Conservation (phyloP, 2,329 filamentous ascomycete species). For the Zasmidium citrigriseum region DNA sequence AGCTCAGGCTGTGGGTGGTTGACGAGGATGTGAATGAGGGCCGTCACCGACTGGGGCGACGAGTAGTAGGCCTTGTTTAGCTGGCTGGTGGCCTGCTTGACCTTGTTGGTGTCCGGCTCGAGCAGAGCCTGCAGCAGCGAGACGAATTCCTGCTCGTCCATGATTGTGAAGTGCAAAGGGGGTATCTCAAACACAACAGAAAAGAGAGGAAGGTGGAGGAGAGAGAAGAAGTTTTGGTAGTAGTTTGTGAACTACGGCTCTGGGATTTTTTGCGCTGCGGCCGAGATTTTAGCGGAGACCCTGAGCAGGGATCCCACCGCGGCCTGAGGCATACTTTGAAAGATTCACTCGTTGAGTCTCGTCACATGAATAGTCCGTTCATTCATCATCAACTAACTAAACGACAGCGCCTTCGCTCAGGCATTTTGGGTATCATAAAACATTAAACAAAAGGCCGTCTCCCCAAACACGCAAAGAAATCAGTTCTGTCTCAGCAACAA, state of each 20-base stretch:
- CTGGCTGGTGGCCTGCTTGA: conserved; percentile 78
- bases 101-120: conserved; percentile 79
- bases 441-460: neutral
- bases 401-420: neutral
- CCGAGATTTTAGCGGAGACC: neutral
- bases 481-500: conserved; percentile 47
- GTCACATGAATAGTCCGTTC: neutral
- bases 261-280: neutral
- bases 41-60: conserved; percentile 77
- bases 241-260: neutral
- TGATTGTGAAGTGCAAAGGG: conserved; percentile 38
- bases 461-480: neutral
- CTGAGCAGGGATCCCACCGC: no score
- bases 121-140: conserved; percentile 84
- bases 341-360: neutral
- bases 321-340: neutral
- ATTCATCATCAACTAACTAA: neutral
- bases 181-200: conserved; percentile 6
- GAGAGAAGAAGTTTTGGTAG: conserved; percentile 5
- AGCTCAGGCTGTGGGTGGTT: conserved; percentile 71
- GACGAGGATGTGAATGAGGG: conserved; percentile 84
- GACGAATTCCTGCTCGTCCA: conserved; percentile 83
- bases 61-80: conserved; percentile 94
- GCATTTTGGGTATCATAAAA: neutral
- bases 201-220: neutral